Percentiles rank a stretch among this genome's conserved stretches.
Evolutionary conservation across 148 eudicot species (phyloP).

Genomic region (Camellia lanceoleosa): DNA sequence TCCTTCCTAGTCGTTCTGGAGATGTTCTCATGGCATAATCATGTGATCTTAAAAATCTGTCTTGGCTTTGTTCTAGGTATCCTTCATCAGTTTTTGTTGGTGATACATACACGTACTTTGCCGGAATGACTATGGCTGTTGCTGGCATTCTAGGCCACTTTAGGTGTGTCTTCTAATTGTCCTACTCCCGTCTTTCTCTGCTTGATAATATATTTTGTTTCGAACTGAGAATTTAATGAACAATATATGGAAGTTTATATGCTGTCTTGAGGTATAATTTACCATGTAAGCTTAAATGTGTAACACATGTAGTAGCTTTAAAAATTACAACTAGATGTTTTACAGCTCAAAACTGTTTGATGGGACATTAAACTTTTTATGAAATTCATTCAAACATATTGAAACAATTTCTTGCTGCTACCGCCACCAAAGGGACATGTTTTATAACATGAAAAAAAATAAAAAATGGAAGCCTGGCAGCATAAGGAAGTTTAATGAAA

Average conservation of each 20-base stretch:
- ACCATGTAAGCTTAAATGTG: neutral
- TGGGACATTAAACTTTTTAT: neutral
- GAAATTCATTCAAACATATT: neutral
- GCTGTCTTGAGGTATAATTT: neutral
- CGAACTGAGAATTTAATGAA: neutral
- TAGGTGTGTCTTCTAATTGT: constrained; percentile 43
- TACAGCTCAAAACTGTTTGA: neutral
- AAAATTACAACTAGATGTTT: neutral
- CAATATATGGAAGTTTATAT: neutral
- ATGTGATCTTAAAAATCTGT: neutral
- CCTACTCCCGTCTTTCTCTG: constrained; percentile 1
- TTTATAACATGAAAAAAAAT: neutral
- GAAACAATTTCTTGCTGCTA: neutral
- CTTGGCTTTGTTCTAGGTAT: constrained; percentile 49
- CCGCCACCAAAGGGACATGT: neutral
- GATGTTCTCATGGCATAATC: neutral
- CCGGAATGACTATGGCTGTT: constrained; percentile 99
- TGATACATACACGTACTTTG: constrained; percentile 95
- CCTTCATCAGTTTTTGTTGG: constrained; percentile 99
- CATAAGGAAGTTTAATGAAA: neutral
- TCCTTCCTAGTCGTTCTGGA: neutral
- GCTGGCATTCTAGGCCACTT: constrained; percentile 93
- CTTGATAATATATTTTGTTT: neutral
- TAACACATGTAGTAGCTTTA: neutral
- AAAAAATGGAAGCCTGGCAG: neutral